These are phyloP conservation scores for Suillus fuscotomentosus DNA, from an alignment of 768 basidiomycete genomes.

Conservation along the genomic window DNA sequence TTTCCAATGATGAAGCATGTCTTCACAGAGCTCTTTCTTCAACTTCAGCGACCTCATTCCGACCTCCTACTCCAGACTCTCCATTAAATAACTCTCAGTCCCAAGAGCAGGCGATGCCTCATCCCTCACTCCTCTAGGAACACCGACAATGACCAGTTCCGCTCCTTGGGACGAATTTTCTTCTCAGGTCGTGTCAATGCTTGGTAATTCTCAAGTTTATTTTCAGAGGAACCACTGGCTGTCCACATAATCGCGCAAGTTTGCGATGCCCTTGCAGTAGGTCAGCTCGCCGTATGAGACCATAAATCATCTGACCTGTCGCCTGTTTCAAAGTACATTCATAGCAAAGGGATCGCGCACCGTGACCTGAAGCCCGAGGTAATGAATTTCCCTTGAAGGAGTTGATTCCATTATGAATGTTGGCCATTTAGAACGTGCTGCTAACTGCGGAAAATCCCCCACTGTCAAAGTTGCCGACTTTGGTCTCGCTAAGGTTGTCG, in stretches of 20 bases:
- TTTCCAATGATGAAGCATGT: conserved; percentile 12
- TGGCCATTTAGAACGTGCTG: conserved; percentile 64
- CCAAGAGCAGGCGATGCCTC: too few relatives aligned
- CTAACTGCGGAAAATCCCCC: conserved; percentile 70
- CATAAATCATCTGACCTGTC: conserved; percentile 6
- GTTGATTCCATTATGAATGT: conserved; percentile 3
- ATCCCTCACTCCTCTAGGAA: too few relatives aligned
- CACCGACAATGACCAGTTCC: too few relatives aligned
- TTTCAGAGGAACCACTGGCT: conserved; percentile 50
- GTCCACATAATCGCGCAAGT: conserved; percentile 79
- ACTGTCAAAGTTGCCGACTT: conserved; percentile 92
- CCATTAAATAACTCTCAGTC: too few relatives aligned
- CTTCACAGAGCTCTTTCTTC: too few relatives aligned
- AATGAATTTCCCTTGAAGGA: conserved; percentile 1
- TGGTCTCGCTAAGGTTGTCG: conserved; percentile 91
- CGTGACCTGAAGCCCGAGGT: conserved; percentile 93
- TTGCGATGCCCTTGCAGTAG: conserved; percentile 73
- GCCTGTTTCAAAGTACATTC: conserved; percentile 52
- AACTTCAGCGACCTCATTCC: too few relatives aligned
- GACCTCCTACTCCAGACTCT: too few relatives aligned
- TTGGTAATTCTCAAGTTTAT: not conserved
- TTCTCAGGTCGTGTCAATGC: not conserved
- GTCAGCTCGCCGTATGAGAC: conserved; percentile 18
- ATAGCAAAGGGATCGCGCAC: conserved; percentile 77
- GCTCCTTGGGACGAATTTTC: too few relatives aligned